Evolutionary conservation across 192 early-diverging fungal species (phyloP).

Genomic region (Podila verticillata): DNA sequence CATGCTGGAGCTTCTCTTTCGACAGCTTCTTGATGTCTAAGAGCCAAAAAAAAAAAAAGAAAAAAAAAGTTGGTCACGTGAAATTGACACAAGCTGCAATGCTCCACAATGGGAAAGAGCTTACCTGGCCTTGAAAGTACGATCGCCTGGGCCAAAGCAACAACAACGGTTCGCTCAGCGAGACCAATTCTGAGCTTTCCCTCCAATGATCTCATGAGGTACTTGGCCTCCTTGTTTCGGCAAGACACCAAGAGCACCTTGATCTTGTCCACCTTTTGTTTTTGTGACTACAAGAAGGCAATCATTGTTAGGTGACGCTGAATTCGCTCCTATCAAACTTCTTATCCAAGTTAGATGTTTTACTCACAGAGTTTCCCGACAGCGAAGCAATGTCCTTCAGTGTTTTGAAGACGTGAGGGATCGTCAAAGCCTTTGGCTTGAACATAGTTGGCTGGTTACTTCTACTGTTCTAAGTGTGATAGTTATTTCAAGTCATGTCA

Average conservation of each 20-base stretch:
- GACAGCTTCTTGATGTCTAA: constrained; percentile 52
- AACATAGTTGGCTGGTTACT: constrained; percentile 88
- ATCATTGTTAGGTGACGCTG: too few relatives aligned
- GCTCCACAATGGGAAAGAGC: background rate
- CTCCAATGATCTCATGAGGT: constrained; percentile 75
- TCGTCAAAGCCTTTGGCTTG: constrained; percentile 81
- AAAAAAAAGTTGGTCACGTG: background rate
- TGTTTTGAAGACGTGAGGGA: constrained; percentile 83
- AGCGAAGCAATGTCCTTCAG: constrained; percentile 89
- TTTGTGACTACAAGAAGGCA: constrained; percentile 32
- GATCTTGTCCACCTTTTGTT: constrained; percentile 56
- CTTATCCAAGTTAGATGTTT: too few relatives aligned
- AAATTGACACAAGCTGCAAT: background rate
- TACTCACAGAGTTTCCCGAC: constrained; percentile 65
- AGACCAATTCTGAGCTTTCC: constrained; percentile 97
- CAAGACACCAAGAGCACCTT: constrained; percentile 56
- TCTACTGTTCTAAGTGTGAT: constrained; percentile 65
- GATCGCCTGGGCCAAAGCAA: constrained; percentile 87
- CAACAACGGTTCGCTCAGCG: constrained; percentile 92
- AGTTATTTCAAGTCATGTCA: background rate
- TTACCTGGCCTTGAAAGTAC: constrained; percentile 68
- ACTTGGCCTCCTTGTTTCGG: constrained; percentile 55
- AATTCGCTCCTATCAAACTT: too few relatives aligned
- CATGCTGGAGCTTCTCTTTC: constrained; percentile 31
- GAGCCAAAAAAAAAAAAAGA: background rate